Percentiles rank a stretch among this genome's conserved stretches.
These are phyloP conservation scores for Cystofilobasidium macerans DNA, from an alignment of 768 basidiomycete species.

Conservation along the genomic window DNA sequence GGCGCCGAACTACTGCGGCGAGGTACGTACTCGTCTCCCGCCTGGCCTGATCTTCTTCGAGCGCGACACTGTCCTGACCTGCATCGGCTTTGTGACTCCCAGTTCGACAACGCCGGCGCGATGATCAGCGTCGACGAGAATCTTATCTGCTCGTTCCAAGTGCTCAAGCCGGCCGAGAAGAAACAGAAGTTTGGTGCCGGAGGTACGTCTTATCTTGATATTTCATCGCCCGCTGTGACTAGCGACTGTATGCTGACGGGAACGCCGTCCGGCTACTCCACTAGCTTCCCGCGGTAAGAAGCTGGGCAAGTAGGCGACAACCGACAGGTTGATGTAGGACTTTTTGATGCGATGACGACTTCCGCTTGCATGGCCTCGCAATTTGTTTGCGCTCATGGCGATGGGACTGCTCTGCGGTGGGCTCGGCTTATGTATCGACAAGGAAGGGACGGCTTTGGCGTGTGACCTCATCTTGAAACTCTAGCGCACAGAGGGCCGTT, in stretches of 20 bases:
- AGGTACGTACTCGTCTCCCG: not conserved
- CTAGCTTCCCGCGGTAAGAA: not conserved
- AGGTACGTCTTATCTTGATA: not conserved
- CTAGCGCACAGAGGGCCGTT: too few relatives aligned
- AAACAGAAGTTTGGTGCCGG: slow-evolving; percentile 1
- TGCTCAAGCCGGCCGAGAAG: slow-evolving; percentile 97
- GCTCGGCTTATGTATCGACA: too few relatives aligned
- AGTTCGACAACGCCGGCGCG: slow-evolving; percentile 42
- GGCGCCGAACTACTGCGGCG: slow-evolving; percentile 27
- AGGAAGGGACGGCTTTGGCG: too few relatives aligned
- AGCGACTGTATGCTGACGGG: not conserved
- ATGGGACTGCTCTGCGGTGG: too few relatives aligned
- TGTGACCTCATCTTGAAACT: too few relatives aligned
- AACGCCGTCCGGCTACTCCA: not conserved
- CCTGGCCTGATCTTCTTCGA: not conserved
- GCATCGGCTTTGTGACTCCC: too few relatives aligned
- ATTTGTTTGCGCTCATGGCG: not conserved
- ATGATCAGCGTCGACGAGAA: slow-evolving; percentile 99
- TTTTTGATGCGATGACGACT: too few relatives aligned
- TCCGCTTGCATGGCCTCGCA: too few relatives aligned
- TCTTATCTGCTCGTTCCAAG: slow-evolving; percentile 96
- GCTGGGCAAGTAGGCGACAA: not conserved
- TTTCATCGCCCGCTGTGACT: not conserved
- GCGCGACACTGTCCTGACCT: slow-evolving; percentile 13
- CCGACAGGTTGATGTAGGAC: too few relatives aligned